A percentile compares a stretch with the other conserved stretches of the same genome.
Evolutionary conservation across 495 filamentous ascomycete genomes (phyloP).

Genomic region (Penicillium subrubescens): DNA sequence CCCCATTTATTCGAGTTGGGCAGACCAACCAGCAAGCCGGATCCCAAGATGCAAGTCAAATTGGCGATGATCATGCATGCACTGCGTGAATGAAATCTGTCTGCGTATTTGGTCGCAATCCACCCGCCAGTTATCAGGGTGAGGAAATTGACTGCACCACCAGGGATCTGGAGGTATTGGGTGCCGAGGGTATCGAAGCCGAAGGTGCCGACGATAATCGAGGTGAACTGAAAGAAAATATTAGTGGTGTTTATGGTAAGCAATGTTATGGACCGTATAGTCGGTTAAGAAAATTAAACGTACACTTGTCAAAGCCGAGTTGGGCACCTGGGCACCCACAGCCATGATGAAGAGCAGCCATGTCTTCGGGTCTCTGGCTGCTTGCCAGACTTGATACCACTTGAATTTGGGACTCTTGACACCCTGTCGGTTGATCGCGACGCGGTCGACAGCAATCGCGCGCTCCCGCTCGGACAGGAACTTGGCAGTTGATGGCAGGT

Average conservation of each 20-base stretch:
- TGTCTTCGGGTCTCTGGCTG: constrained; percentile 49
- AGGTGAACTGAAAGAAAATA: constrained; percentile 35
- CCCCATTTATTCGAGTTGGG: constrained; percentile 54
- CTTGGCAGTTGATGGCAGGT: constrained; percentile 46
- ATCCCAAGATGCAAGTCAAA: constrained; percentile 58
- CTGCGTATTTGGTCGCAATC: constrained; percentile 43
- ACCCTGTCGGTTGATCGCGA: constrained; percentile 45
- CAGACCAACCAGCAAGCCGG: constrained; percentile 54
- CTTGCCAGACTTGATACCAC: constrained; percentile 50
- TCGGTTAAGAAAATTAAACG: constrained; percentile 13
- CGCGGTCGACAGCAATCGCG: constrained; percentile 47
- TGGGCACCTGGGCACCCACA: constrained; percentile 37
- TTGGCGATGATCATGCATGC: constrained; percentile 45
- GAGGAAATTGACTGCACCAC: constrained; percentile 45
- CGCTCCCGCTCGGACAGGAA: constrained; percentile 46
- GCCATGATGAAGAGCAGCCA: constrained; percentile 48
- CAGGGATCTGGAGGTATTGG: constrained; percentile 56
- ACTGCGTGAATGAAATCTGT: constrained; percentile 33
- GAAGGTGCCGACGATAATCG: constrained; percentile 53
- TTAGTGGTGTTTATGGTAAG: not conserved
- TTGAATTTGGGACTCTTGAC: constrained; percentile 53
- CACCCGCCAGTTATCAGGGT: constrained; percentile 38
- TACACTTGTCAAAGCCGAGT: constrained; percentile 45
- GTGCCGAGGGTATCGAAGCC: constrained; percentile 58
- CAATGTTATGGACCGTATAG: not conserved